Percentiles rank a stretch among this genome's conserved stretches.
These are phyloP conservation scores for Pinus tabuliformis DNA, from an alignment of 75 land plant species.

Conservation along the genomic window DNA sequence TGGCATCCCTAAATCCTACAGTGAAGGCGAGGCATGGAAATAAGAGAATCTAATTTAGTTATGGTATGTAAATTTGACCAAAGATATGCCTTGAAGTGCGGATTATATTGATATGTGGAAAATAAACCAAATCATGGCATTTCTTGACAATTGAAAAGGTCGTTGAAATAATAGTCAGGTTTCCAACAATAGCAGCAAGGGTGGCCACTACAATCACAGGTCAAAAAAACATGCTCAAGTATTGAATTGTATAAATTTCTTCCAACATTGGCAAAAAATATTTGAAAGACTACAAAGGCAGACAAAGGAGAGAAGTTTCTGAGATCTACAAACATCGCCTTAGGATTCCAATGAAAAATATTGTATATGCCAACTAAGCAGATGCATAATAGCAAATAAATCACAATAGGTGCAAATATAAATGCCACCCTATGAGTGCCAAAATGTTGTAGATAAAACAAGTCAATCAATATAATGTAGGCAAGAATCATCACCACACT, in stretches of 20 bases:
- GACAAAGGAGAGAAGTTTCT: slow-evolving; percentile 80
- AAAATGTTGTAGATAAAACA: slow-evolving; percentile 79
- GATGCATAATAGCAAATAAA: slow-evolving; percentile 63
- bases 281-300: slow-evolving; percentile 32
- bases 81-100: slow-evolving; percentile 75
- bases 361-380: slow-evolving; percentile 69
- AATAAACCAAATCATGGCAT: slow-evolving; percentile 73
- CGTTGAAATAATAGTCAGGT: slow-evolving; percentile 78
- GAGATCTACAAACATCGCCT: slow-evolving; percentile 98
- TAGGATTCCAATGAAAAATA: slow-evolving; percentile 63
- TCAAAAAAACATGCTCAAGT: slow-evolving; percentile 68
- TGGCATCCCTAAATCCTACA: slow-evolving; percentile 71
- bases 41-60: slow-evolving; percentile 89
- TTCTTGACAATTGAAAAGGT: slow-evolving; percentile 84
- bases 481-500: slow-evolving; percentile 52
- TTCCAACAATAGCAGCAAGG: slow-evolving; percentile 80
- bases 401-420: slow-evolving; percentile 75
- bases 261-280: slow-evolving; percentile 4
- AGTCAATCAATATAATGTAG: slow-evolving; percentile 67
- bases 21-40: slow-evolving; percentile 60
- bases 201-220: slow-evolving; percentile 78
- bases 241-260: slow-evolving; percentile 73
- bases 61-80: slow-evolving; percentile 85
- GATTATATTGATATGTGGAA: slow-evolving; percentile 76
- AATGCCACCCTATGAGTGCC: slow-evolving; percentile 81